Conservation (phyloP, 2,329 filamentous ascomycete species). For the Nigrospora sphaerica region DNA sequence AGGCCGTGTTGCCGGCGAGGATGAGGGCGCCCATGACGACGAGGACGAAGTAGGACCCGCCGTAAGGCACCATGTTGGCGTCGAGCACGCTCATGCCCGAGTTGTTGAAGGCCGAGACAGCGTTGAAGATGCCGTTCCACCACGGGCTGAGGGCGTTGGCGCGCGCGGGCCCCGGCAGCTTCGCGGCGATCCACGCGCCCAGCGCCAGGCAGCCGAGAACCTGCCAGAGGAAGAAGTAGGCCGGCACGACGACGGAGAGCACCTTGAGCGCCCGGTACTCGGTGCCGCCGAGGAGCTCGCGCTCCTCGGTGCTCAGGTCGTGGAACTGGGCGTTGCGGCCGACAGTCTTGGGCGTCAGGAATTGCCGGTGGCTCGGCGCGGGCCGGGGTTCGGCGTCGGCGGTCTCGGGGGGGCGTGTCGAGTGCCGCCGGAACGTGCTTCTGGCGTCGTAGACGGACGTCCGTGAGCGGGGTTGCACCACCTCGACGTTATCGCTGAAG, state of each 20-base stretch:
- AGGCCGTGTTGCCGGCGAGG: conserved; percentile 44
- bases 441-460: not conserved
- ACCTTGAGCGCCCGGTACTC: conserved; percentile 45
- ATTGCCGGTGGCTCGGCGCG: conserved; percentile 1
- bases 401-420: not conserved
- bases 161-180: conserved; percentile 30
- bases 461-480: not conserved
- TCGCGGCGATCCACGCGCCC: conserved; percentile 39
- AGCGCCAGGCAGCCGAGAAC: conserved; percentile 50
- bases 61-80: conserved; percentile 42
- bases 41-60: conserved; percentile 26
- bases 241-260: conserved; percentile 40
- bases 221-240: conserved; percentile 50
- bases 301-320: conserved; percentile 37
- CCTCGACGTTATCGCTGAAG: conserved; percentile 1
- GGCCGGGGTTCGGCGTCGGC: not conserved
- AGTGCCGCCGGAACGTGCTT: not conserved
- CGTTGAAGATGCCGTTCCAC: conserved; percentile 51
- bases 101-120: conserved; percentile 49
- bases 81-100: conserved; percentile 50
- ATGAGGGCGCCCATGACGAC: conserved; percentile 19
- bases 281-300: conserved; percentile 41
- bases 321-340: conserved; percentile 41
- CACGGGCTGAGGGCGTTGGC: conserved; percentile 35
- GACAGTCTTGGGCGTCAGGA: conserved; percentile 14